These are phyloP conservation scores for Hanseniaspora vineae DNA, from an alignment of 805 yeast species.

Conservation along the genomic window DNA sequence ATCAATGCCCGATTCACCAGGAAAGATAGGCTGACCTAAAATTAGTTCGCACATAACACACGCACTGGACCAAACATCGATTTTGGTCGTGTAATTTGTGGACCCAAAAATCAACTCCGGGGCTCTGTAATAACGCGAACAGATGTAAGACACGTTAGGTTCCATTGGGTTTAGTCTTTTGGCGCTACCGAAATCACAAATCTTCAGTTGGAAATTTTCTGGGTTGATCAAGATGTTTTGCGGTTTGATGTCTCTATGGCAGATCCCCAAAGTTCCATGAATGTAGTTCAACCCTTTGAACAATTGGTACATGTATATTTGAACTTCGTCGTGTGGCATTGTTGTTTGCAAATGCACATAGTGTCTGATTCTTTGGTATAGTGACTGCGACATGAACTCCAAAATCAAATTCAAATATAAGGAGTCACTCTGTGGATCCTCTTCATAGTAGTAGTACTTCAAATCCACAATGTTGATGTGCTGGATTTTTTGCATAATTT, in stretches of 20 bases:
- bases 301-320: constrained; percentile 69
- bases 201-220: constrained; percentile 65
- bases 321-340: constrained; percentile 86
- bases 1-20: constrained; percentile 96
- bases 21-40: constrained; percentile 92
- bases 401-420: constrained; percentile 79
- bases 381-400: constrained; percentile 92
- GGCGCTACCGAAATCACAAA: constrained; percentile 96
- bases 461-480: constrained; percentile 84
- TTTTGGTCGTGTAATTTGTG: constrained; percentile 88
- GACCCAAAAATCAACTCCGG: constrained; percentile 98
- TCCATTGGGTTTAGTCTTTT: constrained; percentile 80
- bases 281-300: constrained; percentile 69
- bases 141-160: constrained; percentile 91
- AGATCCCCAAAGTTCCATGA: constrained; percentile 58
- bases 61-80: constrained; percentile 95
- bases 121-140: constrained; percentile 93
- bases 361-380: constrained; percentile 81
- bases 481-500: constrained; percentile 80
- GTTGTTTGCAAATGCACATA: constrained; percentile 51
- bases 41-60: constrained; percentile 97
- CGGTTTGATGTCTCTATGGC: constrained; percentile 95
- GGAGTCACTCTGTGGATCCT: constrained; percentile 41
- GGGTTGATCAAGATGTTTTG: constrained; percentile 84
- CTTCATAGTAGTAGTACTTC: constrained; percentile 77